Conservation (phyloP, 2,329 filamentous ascomycete species). For the Trichoderma aggressivum region DNA sequence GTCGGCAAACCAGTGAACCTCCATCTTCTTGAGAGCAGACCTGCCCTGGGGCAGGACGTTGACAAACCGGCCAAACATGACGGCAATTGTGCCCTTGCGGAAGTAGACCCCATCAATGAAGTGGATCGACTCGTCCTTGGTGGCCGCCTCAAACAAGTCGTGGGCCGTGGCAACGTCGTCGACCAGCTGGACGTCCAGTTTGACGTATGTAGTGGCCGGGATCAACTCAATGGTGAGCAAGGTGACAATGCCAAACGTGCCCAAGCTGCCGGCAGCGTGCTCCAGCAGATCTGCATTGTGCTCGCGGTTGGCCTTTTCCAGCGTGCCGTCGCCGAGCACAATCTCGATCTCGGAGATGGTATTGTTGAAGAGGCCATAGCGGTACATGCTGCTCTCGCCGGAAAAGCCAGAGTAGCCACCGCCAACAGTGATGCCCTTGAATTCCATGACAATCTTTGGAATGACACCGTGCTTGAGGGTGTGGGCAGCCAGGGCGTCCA, state of each 20-base stretch:
- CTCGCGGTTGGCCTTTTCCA: constrained; percentile 45
- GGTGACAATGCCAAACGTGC: constrained; percentile 55
- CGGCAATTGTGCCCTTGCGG: constrained; percentile 42
- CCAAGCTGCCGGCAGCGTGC: constrained; percentile 51
- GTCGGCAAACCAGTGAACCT: constrained; percentile 32
- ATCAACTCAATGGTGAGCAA: constrained; percentile 51
- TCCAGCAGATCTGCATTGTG: constrained; percentile 49
- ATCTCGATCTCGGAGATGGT: constrained; percentile 53
- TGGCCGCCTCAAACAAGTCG: constrained; percentile 37
- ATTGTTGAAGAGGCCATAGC: constrained; percentile 54
- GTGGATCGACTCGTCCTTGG: constrained; percentile 35
- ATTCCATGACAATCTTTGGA: constrained; percentile 58
- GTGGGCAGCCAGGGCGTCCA: constrained; percentile 52
- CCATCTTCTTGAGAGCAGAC: constrained; percentile 34
- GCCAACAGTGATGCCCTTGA: constrained; percentile 58
- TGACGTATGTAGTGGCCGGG: constrained; percentile 46
- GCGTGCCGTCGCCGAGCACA: constrained; percentile 50
- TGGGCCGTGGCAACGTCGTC: constrained; percentile 31
- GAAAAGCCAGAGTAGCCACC: constrained; percentile 55
- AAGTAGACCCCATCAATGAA: constrained; percentile 59
- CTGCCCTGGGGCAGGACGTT: constrained; percentile 44
- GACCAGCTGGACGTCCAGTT: constrained; percentile 44
- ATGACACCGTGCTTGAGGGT: constrained; percentile 49
- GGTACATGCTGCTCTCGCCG: constrained; percentile 56
- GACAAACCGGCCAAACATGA: constrained; percentile 49